These are phyloP conservation scores for Lyophyllum atratum DNA, from an alignment of 768 basidiomycete species.

Conservation along the genomic window DNA sequence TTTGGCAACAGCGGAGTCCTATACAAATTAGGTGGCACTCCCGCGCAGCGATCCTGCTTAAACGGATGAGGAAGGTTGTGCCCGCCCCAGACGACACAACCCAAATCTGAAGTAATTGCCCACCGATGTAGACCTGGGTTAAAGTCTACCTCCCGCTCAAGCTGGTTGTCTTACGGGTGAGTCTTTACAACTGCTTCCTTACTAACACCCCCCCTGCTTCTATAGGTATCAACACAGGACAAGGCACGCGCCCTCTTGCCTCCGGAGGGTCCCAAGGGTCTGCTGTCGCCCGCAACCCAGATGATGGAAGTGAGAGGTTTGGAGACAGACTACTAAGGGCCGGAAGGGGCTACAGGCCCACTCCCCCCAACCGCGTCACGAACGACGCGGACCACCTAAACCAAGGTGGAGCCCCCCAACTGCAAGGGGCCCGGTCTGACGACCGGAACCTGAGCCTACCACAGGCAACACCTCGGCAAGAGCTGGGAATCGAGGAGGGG, in stretches of 20 bases:
- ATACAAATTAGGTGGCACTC: not conserved
- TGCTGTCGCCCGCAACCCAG: not conserved
- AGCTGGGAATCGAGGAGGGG: no score
- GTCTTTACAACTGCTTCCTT: not conserved
- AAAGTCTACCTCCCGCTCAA: not conserved
- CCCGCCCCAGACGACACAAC: not conserved
- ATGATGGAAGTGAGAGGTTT: not conserved
- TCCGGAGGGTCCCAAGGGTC: not conserved
- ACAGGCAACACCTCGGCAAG: no score
- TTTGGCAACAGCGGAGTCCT: slow-evolving; percentile 7
- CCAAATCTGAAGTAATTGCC: not conserved
- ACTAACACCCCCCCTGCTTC: not conserved
- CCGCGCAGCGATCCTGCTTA: slow-evolving; percentile 1
- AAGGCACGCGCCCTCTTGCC: not conserved
- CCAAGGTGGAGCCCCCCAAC: no score
- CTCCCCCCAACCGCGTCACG: no score
- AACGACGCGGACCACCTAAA: no score
- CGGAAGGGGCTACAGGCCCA: not conserved
- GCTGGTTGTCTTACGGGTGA: not conserved
- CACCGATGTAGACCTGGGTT: not conserved
- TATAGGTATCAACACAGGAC: not conserved
- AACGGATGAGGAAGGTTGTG: not conserved
- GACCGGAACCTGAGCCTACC: no score
- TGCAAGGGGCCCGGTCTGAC: no score
- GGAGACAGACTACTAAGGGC: not conserved